Percentiles rank a stretch among this genome's conserved stretches.
Evolutionary conservation across 2,329 filamentous ascomycete genomes (phyloP).

Genomic region (Pseudogymnoascus sp.): DNA sequence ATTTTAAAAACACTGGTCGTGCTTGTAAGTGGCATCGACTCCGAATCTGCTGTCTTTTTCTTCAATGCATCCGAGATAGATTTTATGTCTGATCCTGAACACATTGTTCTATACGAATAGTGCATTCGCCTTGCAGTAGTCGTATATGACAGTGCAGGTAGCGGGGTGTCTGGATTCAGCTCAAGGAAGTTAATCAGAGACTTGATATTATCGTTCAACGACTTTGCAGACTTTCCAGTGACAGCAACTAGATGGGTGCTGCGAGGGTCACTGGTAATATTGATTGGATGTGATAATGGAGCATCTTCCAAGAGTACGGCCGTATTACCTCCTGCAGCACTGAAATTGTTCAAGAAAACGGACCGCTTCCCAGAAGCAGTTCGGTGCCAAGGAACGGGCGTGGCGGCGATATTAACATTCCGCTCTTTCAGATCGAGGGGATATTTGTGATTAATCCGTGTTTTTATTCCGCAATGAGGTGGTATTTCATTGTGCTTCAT

Average conservation of each 20-base stretch:
- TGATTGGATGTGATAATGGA: constrained; percentile 2
- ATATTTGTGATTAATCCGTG: constrained; percentile 26
- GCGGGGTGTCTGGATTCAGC: constrained; percentile 16
- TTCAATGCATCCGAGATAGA: not conserved
- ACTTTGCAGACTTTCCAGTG: constrained; percentile 37
- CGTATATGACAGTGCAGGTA: constrained; percentile 16
- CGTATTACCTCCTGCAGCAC: constrained; percentile 23
- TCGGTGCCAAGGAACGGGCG: constrained; percentile 17
- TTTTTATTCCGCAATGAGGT: constrained; percentile 24
- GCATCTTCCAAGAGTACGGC: constrained; percentile 21
- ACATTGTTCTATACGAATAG: constrained; percentile 47
- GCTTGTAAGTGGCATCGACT: constrained; percentile 33
- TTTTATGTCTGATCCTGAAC: constrained; percentile 34
- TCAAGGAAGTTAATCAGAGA: constrained; percentile 21
- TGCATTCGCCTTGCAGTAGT: constrained; percentile 44
- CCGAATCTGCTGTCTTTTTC: constrained; percentile 33
- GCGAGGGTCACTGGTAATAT: constrained; percentile 32
- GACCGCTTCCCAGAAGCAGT: constrained; percentile 34
- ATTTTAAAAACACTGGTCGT: not conserved
- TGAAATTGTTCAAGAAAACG: constrained; percentile 45
- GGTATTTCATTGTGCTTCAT: constrained; percentile 23
- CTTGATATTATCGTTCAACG: constrained; percentile 23
- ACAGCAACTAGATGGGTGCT: constrained; percentile 36
- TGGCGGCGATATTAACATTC: constrained; percentile 20
- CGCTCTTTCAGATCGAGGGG: constrained; percentile 31